Evolutionary conservation across 202 grass and related monocot species (phyloP).

Genomic region (Tripidium arundinaceum): DNA sequence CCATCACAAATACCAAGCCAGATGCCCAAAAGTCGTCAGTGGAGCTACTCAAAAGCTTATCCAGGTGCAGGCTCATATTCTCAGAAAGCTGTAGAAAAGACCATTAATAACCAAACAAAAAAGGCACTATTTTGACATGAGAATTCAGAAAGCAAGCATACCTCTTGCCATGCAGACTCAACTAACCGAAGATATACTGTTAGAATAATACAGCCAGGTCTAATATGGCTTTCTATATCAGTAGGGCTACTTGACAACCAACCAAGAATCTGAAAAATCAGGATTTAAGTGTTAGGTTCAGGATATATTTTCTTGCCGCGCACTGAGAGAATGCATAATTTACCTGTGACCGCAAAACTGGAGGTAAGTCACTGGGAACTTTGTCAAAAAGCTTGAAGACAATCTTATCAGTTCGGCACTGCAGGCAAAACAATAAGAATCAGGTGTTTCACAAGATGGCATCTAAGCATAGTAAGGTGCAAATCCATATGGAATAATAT

Average conservation of each 20-base stretch:
- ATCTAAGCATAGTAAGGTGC: background rate
- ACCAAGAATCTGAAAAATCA: constrained; percentile 79
- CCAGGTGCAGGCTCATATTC: constrained; percentile 62
- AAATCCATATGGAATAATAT: background rate
- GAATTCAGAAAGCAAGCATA: constrained; percentile 38
- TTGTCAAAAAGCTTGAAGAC: constrained; percentile 96
- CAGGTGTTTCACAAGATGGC: background rate
- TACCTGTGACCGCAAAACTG: constrained; percentile 79
- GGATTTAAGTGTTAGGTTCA: constrained; percentile 32
- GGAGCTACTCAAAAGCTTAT: constrained; percentile 70
- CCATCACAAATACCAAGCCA: constrained; percentile 78
- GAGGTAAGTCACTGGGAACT: constrained; percentile 92
- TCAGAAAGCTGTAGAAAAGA: constrained; percentile 59
- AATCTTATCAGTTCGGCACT: constrained; percentile 93
- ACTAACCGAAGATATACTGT: constrained; percentile 84
- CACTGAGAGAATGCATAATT: constrained; percentile 29
- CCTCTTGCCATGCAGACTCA: constrained; percentile 75
- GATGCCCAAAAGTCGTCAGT: constrained; percentile 75
- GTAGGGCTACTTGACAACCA: constrained; percentile 90
- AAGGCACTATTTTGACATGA: background rate
- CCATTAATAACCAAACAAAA: constrained; percentile 32
- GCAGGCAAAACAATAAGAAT: constrained; percentile 33
- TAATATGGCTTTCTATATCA: constrained; percentile 95
- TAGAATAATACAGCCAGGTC: constrained; percentile 91
- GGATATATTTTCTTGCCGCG: background rate